phyloP scores from a whole-genome alignment of 73 alveolate species.

The Blepharisma japonicum region DNA sequence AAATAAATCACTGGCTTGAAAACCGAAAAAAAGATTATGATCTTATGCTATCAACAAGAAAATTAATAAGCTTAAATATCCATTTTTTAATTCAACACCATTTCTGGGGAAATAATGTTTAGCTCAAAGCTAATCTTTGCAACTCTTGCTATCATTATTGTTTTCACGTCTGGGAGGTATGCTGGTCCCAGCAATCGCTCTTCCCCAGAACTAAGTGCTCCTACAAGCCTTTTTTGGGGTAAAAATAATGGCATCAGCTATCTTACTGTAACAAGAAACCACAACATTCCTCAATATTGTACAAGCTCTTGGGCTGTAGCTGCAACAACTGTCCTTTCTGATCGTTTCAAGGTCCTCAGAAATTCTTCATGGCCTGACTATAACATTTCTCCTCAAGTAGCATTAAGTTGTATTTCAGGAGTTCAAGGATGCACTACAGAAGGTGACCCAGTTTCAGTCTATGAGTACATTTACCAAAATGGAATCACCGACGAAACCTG shows the following conservation, averaged over 20 bases:
- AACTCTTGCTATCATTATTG: no score
- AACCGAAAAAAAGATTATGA: no score
- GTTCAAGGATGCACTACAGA: conserved; percentile 78
- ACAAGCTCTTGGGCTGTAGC: conserved; percentile 94
- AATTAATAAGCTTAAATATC: no score
- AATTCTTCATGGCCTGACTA: conserved; percentile 80
- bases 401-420: conserved; percentile 66
- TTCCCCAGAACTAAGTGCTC: conserved; percentile 28
- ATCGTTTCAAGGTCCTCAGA: conserved; percentile 71
- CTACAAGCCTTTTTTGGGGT: conserved; percentile 66
- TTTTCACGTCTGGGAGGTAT: no score
- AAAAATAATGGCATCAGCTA: conserved; percentile 56
- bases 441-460: conserved; percentile 71
- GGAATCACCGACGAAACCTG: conserved; percentile 77
- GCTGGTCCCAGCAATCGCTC: no score
- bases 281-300: conserved; percentile 74
- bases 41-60: no score
- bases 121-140: no score
- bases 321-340: conserved; percentile 68
- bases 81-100: no score
- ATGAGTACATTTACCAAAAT: conserved; percentile 55
- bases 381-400: conserved; percentile 71
- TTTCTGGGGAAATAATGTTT: no score
- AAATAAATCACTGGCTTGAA: no score
- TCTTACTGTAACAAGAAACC: conserved; percentile 60